These are phyloP conservation scores for Plectosphaerella sp. DNA, from an alignment of 2,329 filamentous ascomycete species.

Conservation along the genomic window DNA sequence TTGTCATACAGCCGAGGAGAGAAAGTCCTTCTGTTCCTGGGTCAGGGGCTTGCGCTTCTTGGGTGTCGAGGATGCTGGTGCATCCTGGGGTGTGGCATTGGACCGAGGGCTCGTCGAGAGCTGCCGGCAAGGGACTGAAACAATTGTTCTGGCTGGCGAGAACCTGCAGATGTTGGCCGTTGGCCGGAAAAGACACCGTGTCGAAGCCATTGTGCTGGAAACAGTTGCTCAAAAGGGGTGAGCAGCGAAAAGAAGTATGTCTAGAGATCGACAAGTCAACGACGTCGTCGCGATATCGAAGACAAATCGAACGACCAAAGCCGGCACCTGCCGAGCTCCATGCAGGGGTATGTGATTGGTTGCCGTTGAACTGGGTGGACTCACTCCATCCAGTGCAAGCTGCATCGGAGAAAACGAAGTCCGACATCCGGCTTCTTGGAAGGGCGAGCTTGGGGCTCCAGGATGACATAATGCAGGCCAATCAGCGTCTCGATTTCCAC, in stretches of 20 bases:
- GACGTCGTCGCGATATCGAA: not conserved
- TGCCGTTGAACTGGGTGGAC: not conserved
- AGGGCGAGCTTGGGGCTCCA: constrained; percentile 1
- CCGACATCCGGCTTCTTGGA: not conserved
- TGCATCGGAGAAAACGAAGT: constrained; percentile 3
- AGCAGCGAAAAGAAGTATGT: not conserved
- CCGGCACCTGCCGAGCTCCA: not conserved
- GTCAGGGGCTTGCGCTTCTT: constrained; percentile 58
- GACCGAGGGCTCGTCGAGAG: not conserved
- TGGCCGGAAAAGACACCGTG: constrained; percentile 3
- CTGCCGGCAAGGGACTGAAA: not conserved
- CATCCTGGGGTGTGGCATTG: not conserved
- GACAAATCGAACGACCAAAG: constrained; percentile 6
- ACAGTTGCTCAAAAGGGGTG: too few species aligned
- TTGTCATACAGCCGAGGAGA: constrained; percentile 61
- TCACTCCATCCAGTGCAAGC: not conserved
- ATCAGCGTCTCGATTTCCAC: constrained; percentile 5
- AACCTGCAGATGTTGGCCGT: constrained; percentile 1
- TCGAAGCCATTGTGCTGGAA: constrained; percentile 7
- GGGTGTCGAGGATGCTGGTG: constrained; percentile 19
- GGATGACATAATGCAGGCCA: constrained; percentile 13
- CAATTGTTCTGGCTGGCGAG: not conserved
- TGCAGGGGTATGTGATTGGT: constrained; percentile 6
- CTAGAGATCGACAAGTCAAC: not conserved
- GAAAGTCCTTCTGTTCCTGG: constrained; percentile 65